These are phyloP conservation scores for Ogataea haglerorum DNA, from an alignment of 805 yeast species.

Conservation along the genomic window DNA sequence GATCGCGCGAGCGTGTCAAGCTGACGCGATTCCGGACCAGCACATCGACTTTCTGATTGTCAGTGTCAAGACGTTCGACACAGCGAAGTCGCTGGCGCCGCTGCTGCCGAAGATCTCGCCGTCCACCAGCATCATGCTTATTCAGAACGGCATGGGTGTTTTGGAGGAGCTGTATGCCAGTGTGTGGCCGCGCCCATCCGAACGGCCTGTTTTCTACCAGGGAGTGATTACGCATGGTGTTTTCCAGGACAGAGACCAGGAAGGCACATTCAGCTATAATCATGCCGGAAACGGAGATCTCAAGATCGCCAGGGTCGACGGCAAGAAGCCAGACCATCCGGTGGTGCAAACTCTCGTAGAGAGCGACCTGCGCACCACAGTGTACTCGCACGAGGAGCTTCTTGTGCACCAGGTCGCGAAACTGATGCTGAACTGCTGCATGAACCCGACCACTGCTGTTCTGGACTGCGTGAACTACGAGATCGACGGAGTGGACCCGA, in stretches of 20 bases:
- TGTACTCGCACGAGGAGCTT: constrained; percentile 40
- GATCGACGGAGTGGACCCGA: constrained; percentile 41
- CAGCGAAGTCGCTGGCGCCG: constrained; percentile 58
- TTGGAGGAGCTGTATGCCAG: constrained; percentile 45
- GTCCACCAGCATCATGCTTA: constrained; percentile 54
- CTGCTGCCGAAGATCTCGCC: constrained; percentile 45
- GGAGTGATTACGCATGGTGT: constrained; percentile 88
- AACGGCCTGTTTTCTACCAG: constrained; percentile 59
- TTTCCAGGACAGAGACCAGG: constrained; percentile 36
- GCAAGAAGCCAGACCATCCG: constrained; percentile 20
- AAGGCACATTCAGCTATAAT: constrained; percentile 40
- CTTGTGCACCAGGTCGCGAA: constrained; percentile 65
- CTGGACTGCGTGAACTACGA: constrained; percentile 78
- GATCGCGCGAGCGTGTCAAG: constrained; percentile 17
- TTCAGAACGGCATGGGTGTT: constrained; percentile 89
- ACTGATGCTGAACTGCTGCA: constrained; percentile 73
- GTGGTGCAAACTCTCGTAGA: constrained; percentile 24
- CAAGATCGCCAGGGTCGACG: constrained; percentile 46
- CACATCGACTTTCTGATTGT: constrained; percentile 46
- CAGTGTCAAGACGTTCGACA: constrained; percentile 78
- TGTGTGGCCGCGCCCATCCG: constrained; percentile 48
- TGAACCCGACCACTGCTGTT: constrained; percentile 80
- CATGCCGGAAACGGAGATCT: constrained; percentile 76
- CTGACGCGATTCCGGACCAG: constrained; percentile 20
- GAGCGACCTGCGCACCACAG: constrained; percentile 30